Conservation (phyloP, 345 rosid species). For the Syzygium aqueum region DNA sequence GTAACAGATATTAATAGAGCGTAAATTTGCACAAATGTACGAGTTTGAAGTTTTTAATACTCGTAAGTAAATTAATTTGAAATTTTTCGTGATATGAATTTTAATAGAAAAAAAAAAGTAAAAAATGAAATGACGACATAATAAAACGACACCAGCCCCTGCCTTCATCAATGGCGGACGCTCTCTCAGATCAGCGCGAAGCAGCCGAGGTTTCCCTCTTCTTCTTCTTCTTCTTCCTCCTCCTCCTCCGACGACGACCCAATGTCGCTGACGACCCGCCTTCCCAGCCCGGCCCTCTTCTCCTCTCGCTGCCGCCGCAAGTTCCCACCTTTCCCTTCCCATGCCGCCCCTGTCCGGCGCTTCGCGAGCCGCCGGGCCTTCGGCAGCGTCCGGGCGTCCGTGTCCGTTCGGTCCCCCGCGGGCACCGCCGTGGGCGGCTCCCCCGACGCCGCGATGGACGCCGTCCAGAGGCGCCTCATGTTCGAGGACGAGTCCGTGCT, state of each 20-base stretch:
- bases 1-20: too few relatives aligned
- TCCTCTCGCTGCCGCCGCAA: not conserved
- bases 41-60: too few relatives aligned
- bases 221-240: not conserved
- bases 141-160: not conserved
- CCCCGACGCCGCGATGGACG: constrained; percentile 81
- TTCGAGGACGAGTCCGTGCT: constrained; percentile 69
- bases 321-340: not conserved
- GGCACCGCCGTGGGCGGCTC: constrained; percentile 37
- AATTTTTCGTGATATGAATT: too few relatives aligned
- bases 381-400: not conserved
- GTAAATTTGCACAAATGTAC: too few relatives aligned
- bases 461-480: constrained; percentile 98
- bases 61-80: too few relatives aligned
- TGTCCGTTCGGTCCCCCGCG: not conserved
- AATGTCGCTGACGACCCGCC: constrained; percentile 1
- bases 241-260: not conserved
- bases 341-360: not conserved
- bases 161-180: constrained; percentile 1
- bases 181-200: constrained; percentile 7
- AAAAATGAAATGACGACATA: not conserved
- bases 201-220: not conserved
- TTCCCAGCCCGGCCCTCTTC: not conserved
- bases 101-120: too few relatives aligned
- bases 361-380: not conserved